phyloP scores from a whole-genome alignment of 257 asterid genomes.

The Penstemon davidsonii region DNA sequence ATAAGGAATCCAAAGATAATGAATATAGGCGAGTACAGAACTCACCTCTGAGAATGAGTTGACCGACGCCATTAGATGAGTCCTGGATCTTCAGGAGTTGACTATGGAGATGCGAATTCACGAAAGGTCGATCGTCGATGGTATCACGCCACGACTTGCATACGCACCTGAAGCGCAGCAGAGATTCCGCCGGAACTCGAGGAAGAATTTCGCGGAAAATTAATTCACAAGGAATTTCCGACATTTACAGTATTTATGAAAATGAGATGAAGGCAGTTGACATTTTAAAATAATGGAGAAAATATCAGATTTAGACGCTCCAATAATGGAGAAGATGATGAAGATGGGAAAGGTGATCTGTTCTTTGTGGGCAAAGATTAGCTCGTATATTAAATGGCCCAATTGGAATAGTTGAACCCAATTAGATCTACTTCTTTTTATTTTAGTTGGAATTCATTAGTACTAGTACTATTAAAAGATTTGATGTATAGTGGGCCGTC shows the following conservation, averaged over 20 bases:
- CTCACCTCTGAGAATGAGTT: conserved; percentile 36
- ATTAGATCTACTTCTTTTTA: too few relatives aligned
- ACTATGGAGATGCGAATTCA: conserved; percentile 26
- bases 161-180: conserved; percentile 31
- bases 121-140: conserved; percentile 30
- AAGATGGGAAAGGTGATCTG: too few relatives aligned
- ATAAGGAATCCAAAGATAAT: conserved; percentile 20
- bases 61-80: conserved; percentile 23
- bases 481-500: too few relatives aligned
- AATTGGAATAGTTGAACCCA: too few relatives aligned
- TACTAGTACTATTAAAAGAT: too few relatives aligned
- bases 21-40: conserved; percentile 16
- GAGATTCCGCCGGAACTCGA: conserved; percentile 25
- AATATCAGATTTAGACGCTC: too few relatives aligned
- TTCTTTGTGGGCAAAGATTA: too few relatives aligned
- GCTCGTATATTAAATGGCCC: too few relatives aligned
- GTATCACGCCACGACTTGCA: conserved; percentile 29
- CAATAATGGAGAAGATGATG: too few relatives aligned
- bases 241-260: background rate
- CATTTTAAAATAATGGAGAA: too few relatives aligned
- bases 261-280: too few relatives aligned
- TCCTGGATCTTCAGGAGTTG: conserved; percentile 21
- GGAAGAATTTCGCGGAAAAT: conserved; percentile 29
- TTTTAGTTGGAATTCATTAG: too few relatives aligned
- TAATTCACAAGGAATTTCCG: conserved; percentile 27